A percentile compares a stretch with the other conserved stretches of the same genome.
Evolutionary conservation across 2,329 filamentous ascomycete genomes (phyloP).

Genomic region (Fonsecaea multimorphosa): DNA sequence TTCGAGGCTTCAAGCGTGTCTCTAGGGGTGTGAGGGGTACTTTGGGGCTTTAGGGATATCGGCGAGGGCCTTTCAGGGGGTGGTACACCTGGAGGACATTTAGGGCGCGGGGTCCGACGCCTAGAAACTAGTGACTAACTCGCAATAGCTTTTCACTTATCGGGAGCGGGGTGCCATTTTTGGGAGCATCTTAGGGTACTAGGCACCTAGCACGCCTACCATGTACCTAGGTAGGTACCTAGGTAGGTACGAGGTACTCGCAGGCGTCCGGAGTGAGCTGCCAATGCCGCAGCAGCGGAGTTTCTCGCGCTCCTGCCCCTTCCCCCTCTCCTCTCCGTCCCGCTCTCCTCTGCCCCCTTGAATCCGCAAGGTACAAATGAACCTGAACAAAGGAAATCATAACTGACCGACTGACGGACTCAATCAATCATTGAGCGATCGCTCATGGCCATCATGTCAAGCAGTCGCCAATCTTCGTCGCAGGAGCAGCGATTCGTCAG

Average conservation of each 20-base stretch:
- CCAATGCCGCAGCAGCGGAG: background rate
- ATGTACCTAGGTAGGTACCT: too few relatives aligned
- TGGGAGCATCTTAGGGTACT: background rate
- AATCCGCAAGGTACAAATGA: background rate
- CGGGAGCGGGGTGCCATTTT: conserved; percentile 5
- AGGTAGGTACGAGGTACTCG: too few relatives aligned
- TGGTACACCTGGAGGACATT: too few relatives aligned
- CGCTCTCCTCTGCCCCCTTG: too few relatives aligned
- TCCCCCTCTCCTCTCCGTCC: background rate
- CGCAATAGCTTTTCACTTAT: background rate
- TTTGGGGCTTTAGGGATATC: too few relatives aligned
- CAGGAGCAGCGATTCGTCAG: too few relatives aligned
- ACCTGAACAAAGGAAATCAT: background rate
- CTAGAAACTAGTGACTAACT: background rate
- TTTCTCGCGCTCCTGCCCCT: background rate
- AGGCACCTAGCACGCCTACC: too few relatives aligned
- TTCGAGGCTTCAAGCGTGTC: background rate
- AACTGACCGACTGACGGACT: background rate
- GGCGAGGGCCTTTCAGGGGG: too few relatives aligned
- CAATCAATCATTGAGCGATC: background rate
- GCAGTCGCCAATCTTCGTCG: too few relatives aligned
- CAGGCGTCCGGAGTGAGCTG: too few relatives aligned
- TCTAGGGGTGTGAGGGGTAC: background rate
- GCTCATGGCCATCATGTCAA: too few relatives aligned
- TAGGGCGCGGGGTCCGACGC: conserved; percentile 12